Evolutionary conservation across 176 grass and related monocot species (phyloP), one percentile per base, ranked within the genome.

Genomic region (Urochloa ruziziensis): DNA sequence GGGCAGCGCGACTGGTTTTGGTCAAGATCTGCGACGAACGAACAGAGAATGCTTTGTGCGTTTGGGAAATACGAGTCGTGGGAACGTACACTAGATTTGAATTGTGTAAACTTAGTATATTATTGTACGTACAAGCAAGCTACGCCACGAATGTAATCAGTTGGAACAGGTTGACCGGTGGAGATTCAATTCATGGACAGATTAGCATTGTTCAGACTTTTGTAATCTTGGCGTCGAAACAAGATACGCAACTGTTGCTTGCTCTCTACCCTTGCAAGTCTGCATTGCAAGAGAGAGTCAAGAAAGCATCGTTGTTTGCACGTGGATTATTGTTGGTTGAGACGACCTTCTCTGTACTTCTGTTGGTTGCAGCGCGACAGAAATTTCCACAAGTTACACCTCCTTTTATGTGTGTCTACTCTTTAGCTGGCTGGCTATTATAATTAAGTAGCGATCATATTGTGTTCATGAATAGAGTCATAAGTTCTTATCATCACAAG

Each of bases 301-400:
- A 61, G 16, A 73, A 65, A 46, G 32, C 58, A 86, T 81, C 44
- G 8, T 10, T 40, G 25, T 67, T 67, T 85, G 18, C 48, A 48
- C 9, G 8, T 81, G 58, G 59, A 79, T 86, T 66, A 46, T 70
- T 53, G 37, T 70, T 51, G 61, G 78, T 6, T 4, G 16, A 67
- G 14, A 81, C 3, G 27, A 67, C 1, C 62, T 59, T 62, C 23
- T 23, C 0, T 23, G 52, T 57, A 57, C 1, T 24, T 57, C 60
- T n/a, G 85, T 81, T 86, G 77, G 67, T 27, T 65, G 67, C 7
- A 64, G 46, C 5, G 48, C 73, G 29, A 60, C 61, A 81, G 78
- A 75, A 75, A 81, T 67, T 81, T 67, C 70, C 15, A 21, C 74
- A 80, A 30, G 78, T 10, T 21, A 28, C 3, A 34, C 35, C 4